Evolutionary conservation across 108 stramenopile genomes (phyloP), one percentile per base, ranked within the genome.

Genomic region (Cyclotella distinguenda): DNA sequence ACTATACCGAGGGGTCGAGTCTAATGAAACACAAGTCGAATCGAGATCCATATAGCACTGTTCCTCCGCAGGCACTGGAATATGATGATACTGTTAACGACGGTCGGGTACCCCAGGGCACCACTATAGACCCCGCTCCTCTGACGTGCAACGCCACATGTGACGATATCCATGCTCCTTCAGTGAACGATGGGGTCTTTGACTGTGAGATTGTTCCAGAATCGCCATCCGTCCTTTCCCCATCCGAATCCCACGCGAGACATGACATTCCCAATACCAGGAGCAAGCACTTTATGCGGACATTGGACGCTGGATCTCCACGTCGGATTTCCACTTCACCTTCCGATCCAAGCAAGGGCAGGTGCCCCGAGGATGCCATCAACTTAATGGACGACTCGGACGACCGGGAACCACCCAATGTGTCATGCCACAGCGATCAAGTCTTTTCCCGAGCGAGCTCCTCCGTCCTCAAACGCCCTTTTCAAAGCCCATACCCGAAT

Each of bases 291-390:
- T 12, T 2, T 30, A 35, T 30, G 15, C 32, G 35, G 27, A 9
- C 56, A 22, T 8, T 38, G 25, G 25, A 11, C 28, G 19, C 56
- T n/a, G 43, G 30, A 23, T 32, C 34, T 35, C 70, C 72, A 52
- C 72, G 72, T 32, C 42, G 72, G 19, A 57, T 73, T 44, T 73
- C 72, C 25, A 51, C 72, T 16, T 73, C 72, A 16, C 72, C 72
- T 28, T 42, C 53, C 4, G 34, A 46, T 39, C 34, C 15, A 19
- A 21, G 18, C 23, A 35, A 31, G 42, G 52, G 45, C 25, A 60
- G n/a, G 30, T 23, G 57, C 72, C 56, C 39, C 33, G 57, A 55
- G 10, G 56, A 73, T 34, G 64, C 57, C 25, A 73, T 73, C 28
- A 64, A 73, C 30, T 47, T 73, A 9, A 36, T 26, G 0, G 63